A percentile compares a stretch with the other conserved stretches of the same genome.
phyloP scores from a whole-genome alignment of 208 protist species.

The Trypanosoma conorhini region DNA sequence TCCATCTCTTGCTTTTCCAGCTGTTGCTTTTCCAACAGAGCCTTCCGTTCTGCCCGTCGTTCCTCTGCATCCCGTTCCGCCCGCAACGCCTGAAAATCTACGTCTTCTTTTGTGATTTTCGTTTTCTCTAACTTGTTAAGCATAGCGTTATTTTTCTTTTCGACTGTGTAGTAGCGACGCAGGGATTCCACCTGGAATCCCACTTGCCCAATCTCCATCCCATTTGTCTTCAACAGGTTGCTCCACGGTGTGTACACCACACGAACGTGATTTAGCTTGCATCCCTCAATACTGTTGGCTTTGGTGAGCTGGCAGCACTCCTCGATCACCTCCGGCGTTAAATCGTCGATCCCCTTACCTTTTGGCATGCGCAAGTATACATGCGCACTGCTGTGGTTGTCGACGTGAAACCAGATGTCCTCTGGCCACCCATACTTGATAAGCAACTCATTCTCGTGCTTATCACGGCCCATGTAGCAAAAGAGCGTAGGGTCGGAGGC shows the following conservation, averaged over 20 bases:
- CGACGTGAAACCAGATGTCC: constrained; percentile 99
- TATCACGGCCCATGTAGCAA: constrained; percentile 98
- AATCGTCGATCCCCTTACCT: constrained; percentile 91
- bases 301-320: constrained; percentile 98
- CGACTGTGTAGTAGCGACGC: constrained; percentile 75
- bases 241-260: constrained; percentile 97
- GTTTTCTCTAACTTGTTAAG: constrained; percentile 95
- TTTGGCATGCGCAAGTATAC: constrained; percentile 96
- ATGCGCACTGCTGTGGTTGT: constrained; percentile 96
- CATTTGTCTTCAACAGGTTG: constrained; percentile 97
- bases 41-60: constrained; percentile 44
- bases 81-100: constrained; percentile 76
- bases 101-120: constrained; percentile 89
- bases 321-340: constrained; percentile 93
- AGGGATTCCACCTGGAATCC: constrained; percentile 92
- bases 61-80: constrained; percentile 81
- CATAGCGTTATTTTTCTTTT: constrained; percentile 86
- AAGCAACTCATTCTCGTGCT: constrained; percentile 99
- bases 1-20: constrained; percentile 68
- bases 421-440: constrained; percentile 97
- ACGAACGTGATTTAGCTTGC: constrained; percentile 89
- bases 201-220: constrained; percentile 97
- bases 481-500: constrained; percentile 85
- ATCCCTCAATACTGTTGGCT: constrained; percentile 96
- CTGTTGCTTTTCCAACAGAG: constrained; percentile 43